These are phyloP conservation scores for Coelastrella sp. DNA, from an alignment of 139 green algal genomes.

Conservation along the genomic window DNA sequence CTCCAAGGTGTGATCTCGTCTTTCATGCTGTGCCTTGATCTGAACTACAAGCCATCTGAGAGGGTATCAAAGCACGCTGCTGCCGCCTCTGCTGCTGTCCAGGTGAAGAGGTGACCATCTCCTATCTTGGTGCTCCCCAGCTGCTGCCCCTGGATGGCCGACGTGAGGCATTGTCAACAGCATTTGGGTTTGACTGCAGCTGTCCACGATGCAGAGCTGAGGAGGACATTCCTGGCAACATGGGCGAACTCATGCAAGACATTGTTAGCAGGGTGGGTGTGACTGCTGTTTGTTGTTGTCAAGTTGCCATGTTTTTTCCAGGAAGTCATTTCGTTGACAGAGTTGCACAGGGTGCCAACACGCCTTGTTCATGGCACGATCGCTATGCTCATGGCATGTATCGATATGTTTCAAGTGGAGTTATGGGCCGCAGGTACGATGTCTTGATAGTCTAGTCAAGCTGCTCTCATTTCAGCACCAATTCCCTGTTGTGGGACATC, in stretches of 20 bases:
- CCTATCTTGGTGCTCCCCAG: slow-evolving; percentile 25
- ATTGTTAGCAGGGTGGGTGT: slow-evolving; percentile 39
- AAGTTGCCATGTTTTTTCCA: not conserved
- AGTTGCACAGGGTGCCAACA: not conserved
- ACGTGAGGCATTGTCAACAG: not conserved
- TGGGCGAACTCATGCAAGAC: slow-evolving; percentile 34
- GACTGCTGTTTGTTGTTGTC: too few relatives aligned
- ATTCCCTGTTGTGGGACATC: too few relatives aligned
- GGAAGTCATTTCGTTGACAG: not conserved
- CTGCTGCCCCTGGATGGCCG: slow-evolving; percentile 37
- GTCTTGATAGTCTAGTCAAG: too few relatives aligned
- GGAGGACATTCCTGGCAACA: not conserved
- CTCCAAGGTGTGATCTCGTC: too few relatives aligned
- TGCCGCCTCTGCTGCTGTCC: not conserved
- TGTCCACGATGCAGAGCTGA: not conserved
- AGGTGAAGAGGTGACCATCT: slow-evolving; percentile 22
- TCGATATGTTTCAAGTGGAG: too few relatives aligned
- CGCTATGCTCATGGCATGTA: too few relatives aligned
- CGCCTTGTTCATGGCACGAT: too few relatives aligned
- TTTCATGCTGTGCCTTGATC: too few relatives aligned
- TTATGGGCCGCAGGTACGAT: too few relatives aligned
- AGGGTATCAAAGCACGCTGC: not conserved
- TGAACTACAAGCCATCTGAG: too few relatives aligned
- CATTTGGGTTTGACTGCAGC: slow-evolving; percentile 16
- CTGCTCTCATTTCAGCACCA: too few relatives aligned